phyloP scores from a whole-genome alignment of 176 grass and related monocot genomes.

The Typha latifolia region DNA sequence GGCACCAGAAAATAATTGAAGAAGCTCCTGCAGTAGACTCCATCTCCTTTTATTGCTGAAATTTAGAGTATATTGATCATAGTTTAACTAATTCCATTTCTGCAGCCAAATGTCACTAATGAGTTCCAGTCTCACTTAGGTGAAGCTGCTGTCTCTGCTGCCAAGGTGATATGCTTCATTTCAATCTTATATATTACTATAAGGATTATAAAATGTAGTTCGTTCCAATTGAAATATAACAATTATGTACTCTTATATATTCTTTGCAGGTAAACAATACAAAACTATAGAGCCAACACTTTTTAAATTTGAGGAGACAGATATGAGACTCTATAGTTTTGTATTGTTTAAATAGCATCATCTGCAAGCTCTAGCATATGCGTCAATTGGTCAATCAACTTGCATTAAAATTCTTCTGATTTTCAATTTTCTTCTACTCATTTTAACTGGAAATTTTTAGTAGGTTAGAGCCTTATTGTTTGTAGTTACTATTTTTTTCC shows the following conservation, averaged over 20 bases:
- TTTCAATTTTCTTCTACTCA: no score
- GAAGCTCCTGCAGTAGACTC: conserved; percentile 90
- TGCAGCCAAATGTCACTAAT: conserved; percentile 70
- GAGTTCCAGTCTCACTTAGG: conserved; percentile 71
- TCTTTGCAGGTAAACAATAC: no score
- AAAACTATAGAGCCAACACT: no score
- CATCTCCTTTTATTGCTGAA: conserved; percentile 7
- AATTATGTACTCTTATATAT: background rate
- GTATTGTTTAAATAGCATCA: background rate
- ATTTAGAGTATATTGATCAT: conserved; percentile 16
- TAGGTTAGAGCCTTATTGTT: no score
- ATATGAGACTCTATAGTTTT: background rate
- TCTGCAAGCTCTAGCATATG: background rate
- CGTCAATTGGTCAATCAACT: background rate
- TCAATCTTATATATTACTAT: conserved; percentile 10
- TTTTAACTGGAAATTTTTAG: no score
- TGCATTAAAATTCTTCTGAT: background rate
- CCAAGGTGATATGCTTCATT: conserved; percentile 53
- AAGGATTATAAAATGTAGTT: conserved; percentile 4
- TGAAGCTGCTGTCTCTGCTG: conserved; percentile 79
- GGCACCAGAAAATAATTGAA: conserved; percentile 96
- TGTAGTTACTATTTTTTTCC: no score
- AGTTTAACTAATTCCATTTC: conserved; percentile 15
- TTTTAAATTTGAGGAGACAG: background rate
- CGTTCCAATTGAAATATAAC: conserved; percentile 7